Evolutionary conservation across 306 rosid species (phyloP).

Genomic region (Styphnolobium japonicum): DNA sequence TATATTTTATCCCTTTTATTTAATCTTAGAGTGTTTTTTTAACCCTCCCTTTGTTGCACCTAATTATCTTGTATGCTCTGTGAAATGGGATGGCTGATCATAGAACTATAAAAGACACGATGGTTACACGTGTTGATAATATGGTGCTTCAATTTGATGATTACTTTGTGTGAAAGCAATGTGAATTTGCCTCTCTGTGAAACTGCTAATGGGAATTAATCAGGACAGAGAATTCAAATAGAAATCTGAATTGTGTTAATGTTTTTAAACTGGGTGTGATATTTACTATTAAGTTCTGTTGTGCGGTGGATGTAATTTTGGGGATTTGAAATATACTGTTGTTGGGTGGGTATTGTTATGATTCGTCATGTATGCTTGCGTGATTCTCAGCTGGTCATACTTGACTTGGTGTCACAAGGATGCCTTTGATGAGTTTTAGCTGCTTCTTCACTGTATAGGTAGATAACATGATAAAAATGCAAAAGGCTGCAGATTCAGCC

Average conservation of each 20-base stretch:
- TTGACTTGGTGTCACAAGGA: not conserved
- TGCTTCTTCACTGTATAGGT: not conserved
- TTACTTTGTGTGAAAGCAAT: constrained; percentile 12
- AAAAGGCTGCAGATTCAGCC: not conserved
- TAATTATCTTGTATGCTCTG: not conserved
- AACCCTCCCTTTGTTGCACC: not conserved
- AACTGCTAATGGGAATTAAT: constrained; percentile 20
- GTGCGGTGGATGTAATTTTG: not conserved
- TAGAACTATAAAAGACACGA: not conserved
- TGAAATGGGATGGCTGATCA: not conserved
- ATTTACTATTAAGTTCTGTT: not conserved
- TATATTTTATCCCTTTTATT: not conserved
- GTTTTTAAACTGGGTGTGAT: not conserved
- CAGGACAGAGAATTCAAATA: not conserved
- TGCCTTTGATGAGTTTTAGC: not conserved
- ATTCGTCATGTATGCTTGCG: not conserved
- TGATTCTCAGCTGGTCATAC: not conserved
- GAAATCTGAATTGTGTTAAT: not conserved
- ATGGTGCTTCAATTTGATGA: constrained; percentile 23
- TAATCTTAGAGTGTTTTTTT: not conserved
- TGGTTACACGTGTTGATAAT: not conserved
- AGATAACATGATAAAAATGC: not conserved
- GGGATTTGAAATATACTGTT: not conserved
- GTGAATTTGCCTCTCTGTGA: not conserved
- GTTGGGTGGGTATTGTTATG: not conserved